phyloP scores from a whole-genome alignment of 2,329 filamentous ascomycete genomes.

The Metarhizium rileyi region DNA sequence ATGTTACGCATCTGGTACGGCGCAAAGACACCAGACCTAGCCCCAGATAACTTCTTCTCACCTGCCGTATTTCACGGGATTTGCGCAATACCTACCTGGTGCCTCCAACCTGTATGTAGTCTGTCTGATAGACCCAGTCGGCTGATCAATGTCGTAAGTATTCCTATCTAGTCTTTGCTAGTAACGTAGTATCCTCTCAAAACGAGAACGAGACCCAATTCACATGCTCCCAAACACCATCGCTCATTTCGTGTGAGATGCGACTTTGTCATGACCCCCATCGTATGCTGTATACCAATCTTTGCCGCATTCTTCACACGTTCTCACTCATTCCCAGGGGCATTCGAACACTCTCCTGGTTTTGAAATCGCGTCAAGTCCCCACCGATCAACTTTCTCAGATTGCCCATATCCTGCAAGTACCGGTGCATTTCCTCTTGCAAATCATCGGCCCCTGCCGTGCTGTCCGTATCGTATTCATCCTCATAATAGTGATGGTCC shows the following conservation, averaged over 20 bases:
- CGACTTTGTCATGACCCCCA: not conserved
- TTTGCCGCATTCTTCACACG: slow-evolving; percentile 14
- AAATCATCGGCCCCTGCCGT: slow-evolving; percentile 48
- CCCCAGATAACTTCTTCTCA: no score
- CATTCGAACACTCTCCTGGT: slow-evolving; percentile 48
- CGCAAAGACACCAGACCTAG: no score
- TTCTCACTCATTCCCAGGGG: slow-evolving; percentile 38
- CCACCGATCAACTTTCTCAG: slow-evolving; percentile 53
- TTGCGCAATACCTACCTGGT: no score
- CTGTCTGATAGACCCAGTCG: no score
- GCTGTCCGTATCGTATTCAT: slow-evolving; percentile 39
- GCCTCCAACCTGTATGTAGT: no score
- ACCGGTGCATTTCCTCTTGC: slow-evolving; percentile 75
- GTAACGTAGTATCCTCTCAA: no score
- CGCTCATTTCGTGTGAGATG: slow-evolving; percentile 3
- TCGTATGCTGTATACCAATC: not conserved
- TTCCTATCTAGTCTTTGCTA: no score
- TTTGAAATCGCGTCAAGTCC: slow-evolving; percentile 59
- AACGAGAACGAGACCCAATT: not conserved
- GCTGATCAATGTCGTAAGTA: not conserved
- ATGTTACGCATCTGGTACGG: no score
- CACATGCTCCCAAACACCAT: slow-evolving; percentile 7
- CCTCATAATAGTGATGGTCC: slow-evolving; percentile 52
- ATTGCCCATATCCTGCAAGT: slow-evolving; percentile 78
- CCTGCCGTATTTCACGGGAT: no score